Conservation (phyloP, 352 stramenopile genomes). For the Phytopythium ostracodes region DNA sequence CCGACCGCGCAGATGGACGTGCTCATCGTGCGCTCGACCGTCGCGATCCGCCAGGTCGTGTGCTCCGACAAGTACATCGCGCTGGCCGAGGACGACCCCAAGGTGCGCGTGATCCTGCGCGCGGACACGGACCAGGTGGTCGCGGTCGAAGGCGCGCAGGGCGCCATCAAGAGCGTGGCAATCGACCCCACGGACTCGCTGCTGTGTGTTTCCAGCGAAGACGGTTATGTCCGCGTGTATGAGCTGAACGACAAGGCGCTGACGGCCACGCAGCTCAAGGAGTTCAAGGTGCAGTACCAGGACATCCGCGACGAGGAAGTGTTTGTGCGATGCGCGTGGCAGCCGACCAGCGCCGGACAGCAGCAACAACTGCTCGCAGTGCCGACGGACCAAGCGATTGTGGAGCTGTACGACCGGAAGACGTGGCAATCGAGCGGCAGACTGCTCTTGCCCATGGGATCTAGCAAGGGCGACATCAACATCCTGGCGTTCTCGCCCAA, state of each 20-base stretch:
- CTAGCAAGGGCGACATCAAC: slow-evolving; percentile 57
- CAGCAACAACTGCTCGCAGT: slow-evolving; percentile 42
- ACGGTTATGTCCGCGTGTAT: slow-evolving; percentile 70
- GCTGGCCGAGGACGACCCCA: slow-evolving; percentile 67
- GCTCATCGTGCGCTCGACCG: slow-evolving; percentile 66
- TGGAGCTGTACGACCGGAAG: slow-evolving; percentile 54
- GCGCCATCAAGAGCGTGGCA: slow-evolving; percentile 67
- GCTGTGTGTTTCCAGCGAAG: slow-evolving; percentile 62
- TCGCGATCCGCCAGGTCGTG: slow-evolving; percentile 64
- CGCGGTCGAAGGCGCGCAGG: slow-evolving; percentile 51
- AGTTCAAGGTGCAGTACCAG: slow-evolving; percentile 52
- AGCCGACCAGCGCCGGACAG: slow-evolving; percentile 21
- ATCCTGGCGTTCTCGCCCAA: slow-evolving; percentile 77
- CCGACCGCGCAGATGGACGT: slow-evolving; percentile 41
- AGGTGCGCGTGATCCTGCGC: slow-evolving; percentile 64
- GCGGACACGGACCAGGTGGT: slow-evolving; percentile 57
- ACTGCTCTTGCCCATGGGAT: slow-evolving; percentile 50
- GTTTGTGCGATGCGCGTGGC: slow-evolving; percentile 61
- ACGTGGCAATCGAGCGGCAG: slow-evolving; percentile 38
- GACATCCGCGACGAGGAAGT: slow-evolving; percentile 65
- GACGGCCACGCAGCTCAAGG: slow-evolving; percentile 34
- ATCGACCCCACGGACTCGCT: slow-evolving; percentile 64
- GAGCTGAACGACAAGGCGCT: slow-evolving; percentile 35
- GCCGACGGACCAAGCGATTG: slow-evolving; percentile 55
- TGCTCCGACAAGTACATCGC: slow-evolving; percentile 62